These are phyloP conservation scores for Blastomyces emzantsi DNA, from an alignment of 2,329 filamentous ascomycete species.

Conservation along the genomic window DNA sequence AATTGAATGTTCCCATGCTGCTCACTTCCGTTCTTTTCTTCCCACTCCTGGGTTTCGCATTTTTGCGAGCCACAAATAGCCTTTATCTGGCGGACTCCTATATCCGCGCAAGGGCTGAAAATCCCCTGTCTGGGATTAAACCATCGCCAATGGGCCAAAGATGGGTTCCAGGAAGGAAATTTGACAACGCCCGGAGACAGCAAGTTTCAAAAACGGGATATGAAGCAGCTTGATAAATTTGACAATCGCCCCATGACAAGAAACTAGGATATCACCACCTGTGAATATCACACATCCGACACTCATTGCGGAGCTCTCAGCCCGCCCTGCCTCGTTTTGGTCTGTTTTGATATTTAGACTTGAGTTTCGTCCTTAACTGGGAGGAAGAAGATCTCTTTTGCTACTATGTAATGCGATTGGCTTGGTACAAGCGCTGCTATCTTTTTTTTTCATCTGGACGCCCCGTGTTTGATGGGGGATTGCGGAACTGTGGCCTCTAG, in stretches of 20 bases:
- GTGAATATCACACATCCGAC: not conserved
- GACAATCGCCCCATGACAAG: not conserved
- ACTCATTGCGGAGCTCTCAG: not conserved
- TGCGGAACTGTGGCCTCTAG: not conserved
- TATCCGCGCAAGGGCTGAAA: too few species aligned
- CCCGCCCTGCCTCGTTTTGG: not conserved
- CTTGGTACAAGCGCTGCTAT: not conserved
- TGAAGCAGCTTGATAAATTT: not conserved
- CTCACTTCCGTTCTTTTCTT: not conserved
- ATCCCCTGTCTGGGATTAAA: not conserved
- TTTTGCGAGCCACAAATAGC: not conserved
- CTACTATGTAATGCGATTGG: not conserved
- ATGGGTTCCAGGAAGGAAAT: not conserved
- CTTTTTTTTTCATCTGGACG: not conserved
- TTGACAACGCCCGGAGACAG: not conserved
- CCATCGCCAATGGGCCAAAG: not conserved
- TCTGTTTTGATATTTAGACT: not conserved
- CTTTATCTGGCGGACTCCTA: not conserved
- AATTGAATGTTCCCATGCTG: not conserved
- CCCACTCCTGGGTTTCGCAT: not conserved
- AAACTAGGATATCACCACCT: not conserved
- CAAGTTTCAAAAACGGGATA: not conserved
- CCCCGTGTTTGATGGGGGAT: not conserved
- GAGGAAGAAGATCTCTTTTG: not conserved
- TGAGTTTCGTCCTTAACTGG: not conserved